Percentiles rank a stretch among this genome's conserved stretches.
phyloP scores from a whole-genome alignment of 176 grass and related monocot genomes.

The Triticum urartu region DNA sequence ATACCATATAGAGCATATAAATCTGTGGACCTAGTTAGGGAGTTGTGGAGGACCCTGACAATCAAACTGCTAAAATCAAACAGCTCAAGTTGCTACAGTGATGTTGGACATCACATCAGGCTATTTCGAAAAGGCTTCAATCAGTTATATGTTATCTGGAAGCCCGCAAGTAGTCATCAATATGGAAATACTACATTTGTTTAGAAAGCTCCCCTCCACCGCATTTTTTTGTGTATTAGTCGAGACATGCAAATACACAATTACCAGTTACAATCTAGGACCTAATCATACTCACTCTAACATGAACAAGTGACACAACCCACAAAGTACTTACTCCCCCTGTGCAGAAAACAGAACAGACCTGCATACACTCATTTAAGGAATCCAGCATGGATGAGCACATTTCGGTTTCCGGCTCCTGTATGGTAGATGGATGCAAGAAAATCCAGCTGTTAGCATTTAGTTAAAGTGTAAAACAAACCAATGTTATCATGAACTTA shows the following conservation, averaged over 20 bases:
- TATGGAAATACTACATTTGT: not conserved
- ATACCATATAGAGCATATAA: not conserved
- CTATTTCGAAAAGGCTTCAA: not conserved
- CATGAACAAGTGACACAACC: not conserved
- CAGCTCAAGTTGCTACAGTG: not conserved
- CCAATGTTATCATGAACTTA: not conserved
- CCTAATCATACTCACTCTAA: not conserved
- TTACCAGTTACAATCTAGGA: not conserved
- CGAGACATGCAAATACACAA: not conserved
- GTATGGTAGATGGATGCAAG: constrained; percentile 27
- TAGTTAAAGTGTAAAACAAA: not conserved
- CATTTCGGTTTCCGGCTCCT: constrained; percentile 99
- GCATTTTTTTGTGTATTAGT: not conserved
- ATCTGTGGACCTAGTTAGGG: not conserved
- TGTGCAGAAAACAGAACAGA: constrained; percentile 12
- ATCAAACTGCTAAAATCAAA: not conserved
- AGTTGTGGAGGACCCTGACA: not conserved
- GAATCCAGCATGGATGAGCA: constrained; percentile 91
- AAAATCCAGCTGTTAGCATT: constrained; percentile 15
- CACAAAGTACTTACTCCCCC: not conserved
- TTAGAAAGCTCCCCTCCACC: no score
- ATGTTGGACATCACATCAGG: not conserved
- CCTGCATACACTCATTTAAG: constrained; percentile 95
- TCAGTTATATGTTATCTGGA: not conserved
- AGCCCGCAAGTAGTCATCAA: not conserved